Evolutionary conservation across 108 stramenopile species (phyloP).

Genomic region (Skeletonema tropicum): DNA sequence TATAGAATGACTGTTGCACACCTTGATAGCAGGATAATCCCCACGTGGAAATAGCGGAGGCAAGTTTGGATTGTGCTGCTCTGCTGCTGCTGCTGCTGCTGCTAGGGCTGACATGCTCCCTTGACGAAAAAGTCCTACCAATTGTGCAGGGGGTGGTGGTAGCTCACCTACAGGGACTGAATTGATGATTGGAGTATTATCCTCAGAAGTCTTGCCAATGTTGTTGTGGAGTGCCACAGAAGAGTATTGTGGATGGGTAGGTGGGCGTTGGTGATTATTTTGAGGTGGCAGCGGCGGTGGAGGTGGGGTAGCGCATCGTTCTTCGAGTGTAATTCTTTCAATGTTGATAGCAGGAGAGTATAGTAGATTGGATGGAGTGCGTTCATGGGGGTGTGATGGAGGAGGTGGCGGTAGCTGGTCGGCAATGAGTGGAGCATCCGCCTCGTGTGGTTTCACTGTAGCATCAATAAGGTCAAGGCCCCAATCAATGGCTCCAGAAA

Average conservation of each 20-base stretch:
- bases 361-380: conserved; percentile 20
- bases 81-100: not conserved
- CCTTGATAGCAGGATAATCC: conserved; percentile 12
- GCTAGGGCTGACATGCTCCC: too few relatives aligned
- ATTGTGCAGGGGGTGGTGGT: not conserved
- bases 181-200: not conserved
- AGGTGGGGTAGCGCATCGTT: not conserved
- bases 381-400: not conserved
- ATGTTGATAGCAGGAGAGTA: conserved; percentile 19
- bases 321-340: conserved; percentile 6
- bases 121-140: not conserved
- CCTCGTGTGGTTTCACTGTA: not conserved
- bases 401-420: conserved; percentile 4
- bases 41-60: conserved; percentile 2
- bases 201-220: not conserved
- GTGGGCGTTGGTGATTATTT: not conserved
- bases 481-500: conserved; percentile 15
- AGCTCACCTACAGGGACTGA: conserved; percentile 9
- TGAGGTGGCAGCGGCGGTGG: not conserved
- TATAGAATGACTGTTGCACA: not conserved
- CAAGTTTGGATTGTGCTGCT: not conserved
- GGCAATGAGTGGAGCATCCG: not conserved
- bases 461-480: conserved; percentile 16
- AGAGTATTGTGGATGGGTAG: not conserved
- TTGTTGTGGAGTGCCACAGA: not conserved